These are phyloP conservation scores for Grosmannia clavigera DNA, from an alignment of 2,329 filamentous ascomycete species.

Conservation along the genomic window DNA sequence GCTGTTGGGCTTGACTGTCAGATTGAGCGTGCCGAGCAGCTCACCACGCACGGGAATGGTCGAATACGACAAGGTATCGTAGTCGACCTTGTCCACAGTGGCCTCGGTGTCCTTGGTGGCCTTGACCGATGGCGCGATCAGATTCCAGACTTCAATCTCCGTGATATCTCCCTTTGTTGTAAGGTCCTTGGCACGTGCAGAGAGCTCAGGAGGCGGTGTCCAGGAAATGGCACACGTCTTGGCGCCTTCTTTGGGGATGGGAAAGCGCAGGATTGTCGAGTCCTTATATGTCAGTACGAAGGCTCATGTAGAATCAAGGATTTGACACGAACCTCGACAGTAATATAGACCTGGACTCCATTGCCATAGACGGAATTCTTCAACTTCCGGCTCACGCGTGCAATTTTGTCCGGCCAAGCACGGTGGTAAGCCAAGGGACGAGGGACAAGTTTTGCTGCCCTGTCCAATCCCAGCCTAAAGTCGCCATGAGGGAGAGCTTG, in stretches of 20 bases:
- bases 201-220: not conserved
- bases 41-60: not conserved
- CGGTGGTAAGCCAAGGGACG: not conserved
- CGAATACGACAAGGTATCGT: not conserved
- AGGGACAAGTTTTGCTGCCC: not conserved
- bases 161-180: not conserved
- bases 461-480: not conserved
- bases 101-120: not conserved
- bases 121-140: not conserved
- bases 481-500: not conserved
- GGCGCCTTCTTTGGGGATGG: not conserved
- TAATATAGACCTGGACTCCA: not conserved
- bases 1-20: not conserved
- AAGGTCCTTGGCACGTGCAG: not conserved
- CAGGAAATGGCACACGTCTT: not conserved
- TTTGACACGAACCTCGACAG: not conserved
- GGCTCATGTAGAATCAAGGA: too few relatives aligned
- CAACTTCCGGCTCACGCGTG: constrained; percentile 1
- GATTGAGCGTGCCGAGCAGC: not conserved
- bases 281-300: not conserved
- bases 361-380: not conserved
- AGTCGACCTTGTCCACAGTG: not conserved
- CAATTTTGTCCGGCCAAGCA: not conserved
- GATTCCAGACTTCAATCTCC: not conserved
- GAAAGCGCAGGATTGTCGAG: constrained; percentile 1